These are phyloP conservation scores for Aschersonia sp. DNA, from an alignment of 2,329 filamentous ascomycete genomes.

Conservation along the genomic window DNA sequence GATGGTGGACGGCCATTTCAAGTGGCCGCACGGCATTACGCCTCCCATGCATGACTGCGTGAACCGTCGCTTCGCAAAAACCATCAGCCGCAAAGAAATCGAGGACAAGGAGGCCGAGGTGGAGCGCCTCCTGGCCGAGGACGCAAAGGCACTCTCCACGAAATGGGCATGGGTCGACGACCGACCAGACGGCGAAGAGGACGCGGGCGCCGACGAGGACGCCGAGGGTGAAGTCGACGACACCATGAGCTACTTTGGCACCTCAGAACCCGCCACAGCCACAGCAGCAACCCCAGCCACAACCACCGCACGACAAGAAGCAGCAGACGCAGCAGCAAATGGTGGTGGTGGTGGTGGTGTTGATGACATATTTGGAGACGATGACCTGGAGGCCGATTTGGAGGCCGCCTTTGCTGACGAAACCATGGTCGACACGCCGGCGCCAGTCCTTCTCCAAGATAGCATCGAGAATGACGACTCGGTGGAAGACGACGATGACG, in stretches of 20 bases:
- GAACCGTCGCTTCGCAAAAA: slow-evolving; percentile 70
- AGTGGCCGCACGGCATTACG: slow-evolving; percentile 75
- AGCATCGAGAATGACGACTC: slow-evolving; percentile 27
- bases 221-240: slow-evolving; percentile 31
- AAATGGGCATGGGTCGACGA: slow-evolving; percentile 52
- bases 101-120: slow-evolving; percentile 74
- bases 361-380: slow-evolving; percentile 14
- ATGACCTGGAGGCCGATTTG: slow-evolving; percentile 41
- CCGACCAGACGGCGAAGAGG: slow-evolving; percentile 26
- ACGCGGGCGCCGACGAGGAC: slow-evolving; percentile 30
- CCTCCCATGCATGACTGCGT: slow-evolving; percentile 78
- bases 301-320: too few relatives aligned
- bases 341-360: slow-evolving; percentile 20
- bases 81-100: slow-evolving; percentile 69
- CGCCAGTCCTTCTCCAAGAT: slow-evolving; percentile 22
- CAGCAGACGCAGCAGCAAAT: too few relatives aligned
- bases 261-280: too few relatives aligned
- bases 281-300: too few relatives aligned
- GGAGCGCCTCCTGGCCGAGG: slow-evolving; percentile 55
- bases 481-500: slow-evolving; percentile 27
- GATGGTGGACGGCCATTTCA: slow-evolving; percentile 53
- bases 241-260: slow-evolving; percentile 23
- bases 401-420: slow-evolving; percentile 35
- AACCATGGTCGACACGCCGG: slow-evolving; percentile 23
- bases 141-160: slow-evolving; percentile 45